Percentiles rank a stretch among this genome's conserved stretches.
These are phyloP conservation scores for Colletotrichum sp. DNA, from an alignment of 2,329 filamentous ascomycete genomes.

Conservation along the genomic window DNA sequence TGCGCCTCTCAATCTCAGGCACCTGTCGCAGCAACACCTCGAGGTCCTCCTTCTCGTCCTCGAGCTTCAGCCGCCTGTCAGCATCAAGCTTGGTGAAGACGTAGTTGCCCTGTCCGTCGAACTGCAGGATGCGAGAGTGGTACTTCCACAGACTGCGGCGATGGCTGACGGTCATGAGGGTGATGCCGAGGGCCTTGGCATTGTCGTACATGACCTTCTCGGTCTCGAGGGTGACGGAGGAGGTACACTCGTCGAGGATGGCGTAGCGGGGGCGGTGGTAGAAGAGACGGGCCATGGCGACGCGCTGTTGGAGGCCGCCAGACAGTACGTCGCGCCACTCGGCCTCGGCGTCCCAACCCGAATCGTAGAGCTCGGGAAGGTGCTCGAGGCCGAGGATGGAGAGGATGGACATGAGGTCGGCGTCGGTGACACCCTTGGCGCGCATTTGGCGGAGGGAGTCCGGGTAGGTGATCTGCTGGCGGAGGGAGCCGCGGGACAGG, in stretches of 20 bases:
- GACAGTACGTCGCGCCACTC: conserved; percentile 97
- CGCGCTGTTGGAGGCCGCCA: conserved; percentile 90
- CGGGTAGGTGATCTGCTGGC: conserved; percentile 96
- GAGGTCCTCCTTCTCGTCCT: conserved; percentile 96
- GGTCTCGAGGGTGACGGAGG: conserved; percentile 90
- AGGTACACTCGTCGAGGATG: conserved; percentile 96
- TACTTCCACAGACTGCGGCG: conserved; percentile 94
- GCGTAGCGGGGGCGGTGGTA: conserved; percentile 94
- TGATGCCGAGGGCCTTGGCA: conserved; percentile 89
- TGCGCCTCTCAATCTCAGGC: conserved; percentile 84
- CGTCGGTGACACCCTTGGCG: conserved; percentile 80
- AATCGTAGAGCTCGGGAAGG: conserved; percentile 76
- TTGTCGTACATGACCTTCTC: conserved; percentile 98
- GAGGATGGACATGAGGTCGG: conserved; percentile 79
- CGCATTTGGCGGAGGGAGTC: conserved; percentile 89
- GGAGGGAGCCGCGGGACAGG: conserved; percentile 86
- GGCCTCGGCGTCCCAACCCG: conserved; percentile 90
- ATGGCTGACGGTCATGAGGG: conserved; percentile 96
- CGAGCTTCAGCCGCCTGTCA: conserved; percentile 80
- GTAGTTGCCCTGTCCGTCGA: conserved; percentile 91
- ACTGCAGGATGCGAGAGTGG: conserved; percentile 92
- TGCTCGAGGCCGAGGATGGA: conserved; percentile 81
- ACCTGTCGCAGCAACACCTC: conserved; percentile 85
- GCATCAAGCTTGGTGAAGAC: conserved; percentile 91
- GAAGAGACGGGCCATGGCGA: conserved; percentile 95